These are phyloP conservation scores for Cetraspora pellucida DNA, from an alignment of 192 early-diverging fungal genomes.

Conservation along the genomic window DNA sequence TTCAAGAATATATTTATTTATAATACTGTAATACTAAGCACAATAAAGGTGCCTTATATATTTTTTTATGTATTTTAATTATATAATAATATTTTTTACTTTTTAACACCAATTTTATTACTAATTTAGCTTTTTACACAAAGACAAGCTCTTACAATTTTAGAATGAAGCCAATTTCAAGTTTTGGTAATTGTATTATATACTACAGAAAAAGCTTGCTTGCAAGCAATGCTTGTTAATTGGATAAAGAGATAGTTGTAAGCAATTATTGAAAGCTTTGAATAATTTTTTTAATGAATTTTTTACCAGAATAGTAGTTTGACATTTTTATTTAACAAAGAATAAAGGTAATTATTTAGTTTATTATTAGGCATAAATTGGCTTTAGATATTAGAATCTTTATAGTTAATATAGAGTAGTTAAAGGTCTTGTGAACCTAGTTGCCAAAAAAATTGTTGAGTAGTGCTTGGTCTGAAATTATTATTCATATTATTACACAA, in stretches of 20 bases:
- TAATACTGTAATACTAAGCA: too few species aligned
- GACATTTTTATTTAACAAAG: background rate
- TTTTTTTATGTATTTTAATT: too few species aligned
- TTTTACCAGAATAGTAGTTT: slow-evolving; percentile 1
- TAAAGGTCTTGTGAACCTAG: too few species aligned
- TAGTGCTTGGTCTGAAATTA: too few species aligned
- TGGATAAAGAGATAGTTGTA: background rate
- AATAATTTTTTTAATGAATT: background rate
- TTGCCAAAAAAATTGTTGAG: too few species aligned
- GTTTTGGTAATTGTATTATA: background rate
- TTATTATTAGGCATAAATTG: background rate
- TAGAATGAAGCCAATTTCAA: background rate
- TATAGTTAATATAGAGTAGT: background rate
- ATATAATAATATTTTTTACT: too few species aligned
- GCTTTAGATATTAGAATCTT: too few species aligned
- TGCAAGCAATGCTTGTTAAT: slow-evolving; percentile 8
- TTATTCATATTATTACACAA: too few species aligned
- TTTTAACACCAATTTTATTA: too few species aligned
- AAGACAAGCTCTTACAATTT: background rate
- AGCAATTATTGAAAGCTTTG: background rate
- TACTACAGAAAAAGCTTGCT: slow-evolving; percentile 10
- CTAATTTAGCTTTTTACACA: too few species aligned
- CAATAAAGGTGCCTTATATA: too few species aligned
- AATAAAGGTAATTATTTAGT: background rate
- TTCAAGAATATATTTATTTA: too few species aligned